These are phyloP conservation scores for Moniliophthora roreri DNA, from an alignment of 1,284 basidiomycete genomes.

Conservation along the genomic window DNA sequence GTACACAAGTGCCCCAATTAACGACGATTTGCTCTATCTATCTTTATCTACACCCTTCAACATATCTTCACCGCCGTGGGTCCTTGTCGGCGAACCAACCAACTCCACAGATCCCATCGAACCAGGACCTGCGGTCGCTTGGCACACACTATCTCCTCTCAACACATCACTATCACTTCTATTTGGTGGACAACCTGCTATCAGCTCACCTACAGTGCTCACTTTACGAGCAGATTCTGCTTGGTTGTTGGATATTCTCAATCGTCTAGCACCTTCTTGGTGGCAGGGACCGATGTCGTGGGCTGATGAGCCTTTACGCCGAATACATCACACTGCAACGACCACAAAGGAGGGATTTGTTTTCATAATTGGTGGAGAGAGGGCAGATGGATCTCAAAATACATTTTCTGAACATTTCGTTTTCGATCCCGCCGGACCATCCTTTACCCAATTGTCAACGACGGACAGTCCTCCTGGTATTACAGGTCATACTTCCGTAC, in stretches of 20 bases:
- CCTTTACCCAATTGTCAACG: slow-evolving; percentile 57
- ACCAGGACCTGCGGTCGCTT: slow-evolving; percentile 67
- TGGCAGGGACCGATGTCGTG: slow-evolving; percentile 49
- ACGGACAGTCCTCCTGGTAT: slow-evolving; percentile 62
- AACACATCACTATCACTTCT: slow-evolving; percentile 53
- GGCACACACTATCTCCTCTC: slow-evolving; percentile 76
- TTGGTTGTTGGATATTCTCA: slow-evolving; percentile 48
- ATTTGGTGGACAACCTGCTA: slow-evolving; percentile 76
- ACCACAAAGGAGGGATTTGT: slow-evolving; percentile 46
- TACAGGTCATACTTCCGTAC: slow-evolving; percentile 69
- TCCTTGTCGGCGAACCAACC: slow-evolving; percentile 47
- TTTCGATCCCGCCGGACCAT: slow-evolving; percentile 51
- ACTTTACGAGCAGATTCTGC: slow-evolving; percentile 63
- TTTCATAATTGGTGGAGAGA: slow-evolving; percentile 75
- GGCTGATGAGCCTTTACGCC: slow-evolving; percentile 68
- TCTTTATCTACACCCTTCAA: slow-evolving; percentile 63
- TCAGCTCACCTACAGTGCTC: slow-evolving; percentile 52
- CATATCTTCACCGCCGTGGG: slow-evolving; percentile 65
- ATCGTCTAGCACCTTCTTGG: slow-evolving; percentile 43
- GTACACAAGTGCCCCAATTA: slow-evolving; percentile 74
- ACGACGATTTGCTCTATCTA: slow-evolving; percentile 67
- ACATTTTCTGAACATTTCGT: slow-evolving; percentile 65
- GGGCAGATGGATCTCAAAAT: slow-evolving; percentile 70
- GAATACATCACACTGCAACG: slow-evolving; percentile 70
- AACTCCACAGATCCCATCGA: slow-evolving; percentile 35